phyloP scores from a whole-genome alignment of 495 filamentous ascomycete species.

The Aspergillus saccharolyticus region DNA sequence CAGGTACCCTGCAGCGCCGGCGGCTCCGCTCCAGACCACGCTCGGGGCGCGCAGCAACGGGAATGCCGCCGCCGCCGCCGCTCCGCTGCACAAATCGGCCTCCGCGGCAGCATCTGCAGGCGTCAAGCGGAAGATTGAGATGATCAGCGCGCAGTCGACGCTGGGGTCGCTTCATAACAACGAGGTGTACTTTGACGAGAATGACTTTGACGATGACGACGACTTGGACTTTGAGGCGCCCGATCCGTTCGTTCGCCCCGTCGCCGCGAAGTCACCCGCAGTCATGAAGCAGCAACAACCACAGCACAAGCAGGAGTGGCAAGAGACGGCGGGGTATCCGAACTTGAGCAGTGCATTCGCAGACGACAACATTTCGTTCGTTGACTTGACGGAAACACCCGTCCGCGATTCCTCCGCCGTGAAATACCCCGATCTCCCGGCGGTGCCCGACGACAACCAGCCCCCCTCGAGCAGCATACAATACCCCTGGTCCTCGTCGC shows the following conservation, averaged over 20 bases:
- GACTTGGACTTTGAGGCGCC: constrained; percentile 44
- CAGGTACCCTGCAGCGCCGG: constrained; percentile 30
- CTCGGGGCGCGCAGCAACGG: constrained; percentile 22
- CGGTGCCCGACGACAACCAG: constrained; percentile 29
- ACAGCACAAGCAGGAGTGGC: neutral
- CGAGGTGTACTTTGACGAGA: constrained; percentile 49
- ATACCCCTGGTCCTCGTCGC: constrained; percentile 62
- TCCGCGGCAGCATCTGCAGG: constrained; percentile 19
- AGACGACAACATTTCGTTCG: constrained; percentile 4
- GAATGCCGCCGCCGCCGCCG: constrained; percentile 16
- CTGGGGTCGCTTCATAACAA: constrained; percentile 42
- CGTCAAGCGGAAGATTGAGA: constrained; percentile 43
- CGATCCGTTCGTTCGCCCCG: constrained; percentile 25
- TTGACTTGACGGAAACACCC: constrained; percentile 1
- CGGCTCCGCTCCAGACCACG: constrained; percentile 37
- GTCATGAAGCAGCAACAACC: neutral
- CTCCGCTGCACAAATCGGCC: constrained; percentile 8
- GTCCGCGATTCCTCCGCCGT: constrained; percentile 21
- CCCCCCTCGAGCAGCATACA: constrained; percentile 48
- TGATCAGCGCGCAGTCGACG: constrained; percentile 28
- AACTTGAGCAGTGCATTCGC: constrained; percentile 14
- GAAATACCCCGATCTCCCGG: constrained; percentile 40
- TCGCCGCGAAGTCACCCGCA: constrained; percentile 14
- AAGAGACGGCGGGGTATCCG: constrained; percentile 23
- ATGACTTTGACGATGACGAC: constrained; percentile 52